Evolutionary conservation across 352 stramenopile genomes (phyloP).

Genomic region (Phytopythium montanum): DNA sequence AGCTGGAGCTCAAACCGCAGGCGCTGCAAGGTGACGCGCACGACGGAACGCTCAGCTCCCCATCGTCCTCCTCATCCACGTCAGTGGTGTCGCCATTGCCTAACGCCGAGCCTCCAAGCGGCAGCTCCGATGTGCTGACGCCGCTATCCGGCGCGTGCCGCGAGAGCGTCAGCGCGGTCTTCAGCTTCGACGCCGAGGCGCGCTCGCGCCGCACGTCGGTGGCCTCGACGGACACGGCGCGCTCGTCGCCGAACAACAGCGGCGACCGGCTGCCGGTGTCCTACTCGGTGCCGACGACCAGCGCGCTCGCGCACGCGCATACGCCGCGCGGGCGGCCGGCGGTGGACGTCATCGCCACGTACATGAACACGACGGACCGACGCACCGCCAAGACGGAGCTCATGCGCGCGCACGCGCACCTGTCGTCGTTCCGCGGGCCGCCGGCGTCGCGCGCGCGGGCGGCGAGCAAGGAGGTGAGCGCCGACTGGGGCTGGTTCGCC

Average conservation of each 20-base stretch:
- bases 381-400: constrained; percentile 73
- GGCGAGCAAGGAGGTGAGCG: constrained; percentile 71
- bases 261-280: constrained; percentile 46
- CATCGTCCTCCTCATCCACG: neutral
- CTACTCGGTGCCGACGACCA: constrained; percentile 64
- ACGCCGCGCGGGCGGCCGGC: constrained; percentile 66
- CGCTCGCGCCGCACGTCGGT: constrained; percentile 45
- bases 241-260: constrained; percentile 28
- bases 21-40: neutral
- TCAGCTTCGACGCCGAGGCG: constrained; percentile 41
- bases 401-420: constrained; percentile 68
- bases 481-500: constrained; percentile 86
- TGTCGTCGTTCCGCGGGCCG: constrained; percentile 50
- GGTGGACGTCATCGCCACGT: constrained; percentile 86
- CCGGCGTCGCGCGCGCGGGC: constrained; percentile 41
- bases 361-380: constrained; percentile 86
- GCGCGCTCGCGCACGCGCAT: constrained; percentile 53
- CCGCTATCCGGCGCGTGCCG: constrained; percentile 65
- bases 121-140: constrained; percentile 14
- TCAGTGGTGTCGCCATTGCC: constrained; percentile 9
- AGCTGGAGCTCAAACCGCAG: constrained; percentile 8
- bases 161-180: constrained; percentile 47
- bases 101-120: constrained; percentile 4
- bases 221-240: constrained; percentile 40
- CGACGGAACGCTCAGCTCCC: constrained; percentile 6